Evolutionary conservation across 129 eudicot genomes (phyloP).

Genomic region (Logfia minima): DNA sequence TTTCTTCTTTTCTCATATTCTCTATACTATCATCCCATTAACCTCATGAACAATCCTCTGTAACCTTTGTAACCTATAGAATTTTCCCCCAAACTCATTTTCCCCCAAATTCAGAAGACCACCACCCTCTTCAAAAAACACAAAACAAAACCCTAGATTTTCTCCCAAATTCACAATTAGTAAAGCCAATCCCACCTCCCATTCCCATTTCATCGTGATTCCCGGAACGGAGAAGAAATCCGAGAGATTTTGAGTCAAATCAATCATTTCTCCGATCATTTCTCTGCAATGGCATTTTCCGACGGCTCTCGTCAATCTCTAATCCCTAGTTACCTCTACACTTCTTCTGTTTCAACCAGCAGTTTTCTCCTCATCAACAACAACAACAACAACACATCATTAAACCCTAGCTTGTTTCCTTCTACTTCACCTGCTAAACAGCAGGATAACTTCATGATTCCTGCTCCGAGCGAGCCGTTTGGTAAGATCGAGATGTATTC

Average conservation of each 20-base stretch:
- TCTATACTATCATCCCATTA: too few species aligned
- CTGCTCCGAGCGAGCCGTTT: conserved; percentile 66
- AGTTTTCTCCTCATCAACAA: conserved; percentile 23
- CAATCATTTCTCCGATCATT: conserved; percentile 28
- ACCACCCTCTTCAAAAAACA: too few species aligned
- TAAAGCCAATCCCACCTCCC: conserved; percentile 4
- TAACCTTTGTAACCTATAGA: too few species aligned
- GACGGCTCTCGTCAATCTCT: conserved; percentile 54
- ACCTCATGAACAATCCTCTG: too few species aligned
- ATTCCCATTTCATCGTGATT: neutral
- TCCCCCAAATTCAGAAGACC: too few species aligned
- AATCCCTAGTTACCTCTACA: conserved; percentile 64
- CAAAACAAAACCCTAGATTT: too few species aligned
- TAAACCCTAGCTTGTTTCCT: conserved; percentile 24
- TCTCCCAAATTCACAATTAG: too few species aligned
- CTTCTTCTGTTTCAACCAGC: conserved; percentile 44
- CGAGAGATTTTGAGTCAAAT: conserved; percentile 23
- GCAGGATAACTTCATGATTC: conserved; percentile 43
- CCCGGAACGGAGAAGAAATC: conserved; percentile 31
- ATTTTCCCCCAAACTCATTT: too few species aligned
- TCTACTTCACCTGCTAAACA: conserved; percentile 30
- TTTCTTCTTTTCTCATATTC: too few species aligned
- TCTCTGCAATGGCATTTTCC: conserved; percentile 40
- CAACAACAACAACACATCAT: conserved; percentile 12
- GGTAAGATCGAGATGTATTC: conserved; percentile 93